A percentile compares a stretch with the other conserved stretches of the same genome.
These are phyloP conservation scores for Colletotrichum gigasporum DNA, from an alignment of 2,329 filamentous ascomycete genomes.

Conservation along the genomic window DNA sequence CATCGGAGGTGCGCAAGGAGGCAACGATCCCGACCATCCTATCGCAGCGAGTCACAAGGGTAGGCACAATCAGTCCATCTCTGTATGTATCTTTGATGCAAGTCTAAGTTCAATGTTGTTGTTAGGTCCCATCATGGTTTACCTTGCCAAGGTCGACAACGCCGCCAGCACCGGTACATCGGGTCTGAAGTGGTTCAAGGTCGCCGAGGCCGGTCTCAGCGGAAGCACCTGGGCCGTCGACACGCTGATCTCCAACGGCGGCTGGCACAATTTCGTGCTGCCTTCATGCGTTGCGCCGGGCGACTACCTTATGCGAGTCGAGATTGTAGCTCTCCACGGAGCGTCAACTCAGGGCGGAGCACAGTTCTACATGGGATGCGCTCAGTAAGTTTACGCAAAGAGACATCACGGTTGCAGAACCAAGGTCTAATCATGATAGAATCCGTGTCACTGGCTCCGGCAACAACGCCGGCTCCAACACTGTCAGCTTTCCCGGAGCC, in stretches of 20 bases:
- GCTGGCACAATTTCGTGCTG: constrained; percentile 48
- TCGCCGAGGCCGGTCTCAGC: constrained; percentile 52
- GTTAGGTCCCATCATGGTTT: constrained; percentile 57
- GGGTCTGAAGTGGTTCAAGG: constrained; percentile 60
- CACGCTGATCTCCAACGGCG: constrained; percentile 33
- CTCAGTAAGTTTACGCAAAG: constrained; percentile 24
- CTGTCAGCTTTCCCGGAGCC: constrained; percentile 39
- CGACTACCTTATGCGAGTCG: constrained; percentile 52
- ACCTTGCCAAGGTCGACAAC: constrained; percentile 58
- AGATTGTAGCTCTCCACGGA: constrained; percentile 52
- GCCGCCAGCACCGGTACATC: constrained; percentile 50
- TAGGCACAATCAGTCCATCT: constrained; percentile 26
- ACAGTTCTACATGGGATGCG: constrained; percentile 39
- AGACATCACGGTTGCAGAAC: rapidly evolving
- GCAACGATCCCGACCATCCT: constrained; percentile 56
- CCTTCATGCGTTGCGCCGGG: constrained; percentile 50
- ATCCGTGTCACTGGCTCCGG: constrained; percentile 38
- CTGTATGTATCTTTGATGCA: too few relatives aligned
- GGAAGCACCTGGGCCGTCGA: constrained; percentile 41
- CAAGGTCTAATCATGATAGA: not conserved
- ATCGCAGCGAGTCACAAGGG: constrained; percentile 59
- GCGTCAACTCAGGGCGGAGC: constrained; percentile 38
- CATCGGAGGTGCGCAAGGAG: constrained; percentile 56
- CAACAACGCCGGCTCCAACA: constrained; percentile 29
- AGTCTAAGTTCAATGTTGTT: not conserved